phyloP scores from a whole-genome alignment of 805 yeast genomes.

The Tetrapisispora nanseiensis region DNA sequence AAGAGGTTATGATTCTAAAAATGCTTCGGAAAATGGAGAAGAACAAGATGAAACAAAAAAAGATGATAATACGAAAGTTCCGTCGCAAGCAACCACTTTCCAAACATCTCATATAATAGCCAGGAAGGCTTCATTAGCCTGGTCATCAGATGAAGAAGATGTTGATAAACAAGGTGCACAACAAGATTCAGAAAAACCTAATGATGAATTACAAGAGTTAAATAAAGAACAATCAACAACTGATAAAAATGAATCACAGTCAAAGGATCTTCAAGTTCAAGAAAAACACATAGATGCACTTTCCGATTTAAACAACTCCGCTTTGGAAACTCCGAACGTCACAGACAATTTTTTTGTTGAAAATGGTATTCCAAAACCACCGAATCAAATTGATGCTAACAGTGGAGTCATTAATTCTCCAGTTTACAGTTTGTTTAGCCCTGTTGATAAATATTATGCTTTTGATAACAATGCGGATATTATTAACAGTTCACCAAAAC shows the following conservation, averaged over 20 bases:
- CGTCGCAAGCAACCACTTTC: constrained; percentile 29
- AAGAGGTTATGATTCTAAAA: constrained; percentile 41
- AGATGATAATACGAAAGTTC: not conserved
- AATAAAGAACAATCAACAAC: too few relatives aligned
- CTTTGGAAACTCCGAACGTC: not conserved
- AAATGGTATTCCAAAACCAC: not conserved
- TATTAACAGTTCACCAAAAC: constrained; percentile 1
- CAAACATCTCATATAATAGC: constrained; percentile 73
- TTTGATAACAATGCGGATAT: not conserved
- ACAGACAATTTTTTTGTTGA: not conserved
- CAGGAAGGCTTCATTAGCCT: constrained; percentile 70
- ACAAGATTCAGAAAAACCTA: not conserved
- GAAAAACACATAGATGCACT: not conserved
- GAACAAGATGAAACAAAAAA: not conserved
- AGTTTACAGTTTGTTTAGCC: constrained; percentile 5
- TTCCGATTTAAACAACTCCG: not conserved
- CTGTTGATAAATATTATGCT: constrained; percentile 5
- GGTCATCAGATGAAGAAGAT: constrained; percentile 66
- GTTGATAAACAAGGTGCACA: not conserved
- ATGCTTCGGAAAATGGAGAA: not conserved
- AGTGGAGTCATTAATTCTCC: not conserved
- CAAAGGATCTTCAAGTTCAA: too few relatives aligned
- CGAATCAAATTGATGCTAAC: not conserved
- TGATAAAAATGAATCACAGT: too few relatives aligned
- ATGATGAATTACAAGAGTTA: not conserved